phyloP scores from a whole-genome alignment of 163 green algal genomes.

The Trebouxia gelatinosa region DNA sequence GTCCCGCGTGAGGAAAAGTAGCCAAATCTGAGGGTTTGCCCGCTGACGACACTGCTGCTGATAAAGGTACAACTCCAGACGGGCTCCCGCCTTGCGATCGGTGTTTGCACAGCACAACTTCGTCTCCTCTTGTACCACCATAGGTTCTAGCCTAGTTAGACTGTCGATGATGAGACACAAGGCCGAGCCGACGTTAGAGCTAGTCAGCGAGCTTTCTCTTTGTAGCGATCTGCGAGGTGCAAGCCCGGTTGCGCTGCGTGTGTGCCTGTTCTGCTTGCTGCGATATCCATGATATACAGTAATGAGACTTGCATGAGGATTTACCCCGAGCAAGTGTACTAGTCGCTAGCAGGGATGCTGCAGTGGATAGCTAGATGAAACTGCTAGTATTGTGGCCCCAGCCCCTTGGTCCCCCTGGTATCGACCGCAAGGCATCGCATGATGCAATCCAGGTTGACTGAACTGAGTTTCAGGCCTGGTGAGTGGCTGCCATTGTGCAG shows the following conservation, averaged over 20 bases:
- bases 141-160: too few relatives aligned
- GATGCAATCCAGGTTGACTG: neutral
- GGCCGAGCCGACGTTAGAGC: conserved; percentile 19
- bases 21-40: conserved; percentile 21
- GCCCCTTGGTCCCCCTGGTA: conserved; percentile 3
- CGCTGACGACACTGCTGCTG: conserved; percentile 9
- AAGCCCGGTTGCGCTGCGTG: too few relatives aligned
- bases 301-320: conserved; percentile 2
- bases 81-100: neutral
- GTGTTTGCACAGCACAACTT: neutral
- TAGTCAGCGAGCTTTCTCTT: too few relatives aligned
- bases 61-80: conserved; percentile 16
- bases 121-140: neutral
- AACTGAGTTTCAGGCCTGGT: too few relatives aligned
- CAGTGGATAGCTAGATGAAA: conserved; percentile 30
- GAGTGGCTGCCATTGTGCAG: neutral
- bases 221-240: too few relatives aligned
- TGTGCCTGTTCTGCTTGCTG: too few relatives aligned
- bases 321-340: neutral
- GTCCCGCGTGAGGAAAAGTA: conserved; percentile 2
- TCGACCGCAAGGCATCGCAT: neutral
- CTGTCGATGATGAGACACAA: conserved; percentile 19
- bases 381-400: conserved; percentile 19
- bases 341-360: neutral
- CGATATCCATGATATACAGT: neutral